phyloP scores from a whole-genome alignment of 441 rosid genomes.

The Euphorbia schlechtendalii region DNA sequence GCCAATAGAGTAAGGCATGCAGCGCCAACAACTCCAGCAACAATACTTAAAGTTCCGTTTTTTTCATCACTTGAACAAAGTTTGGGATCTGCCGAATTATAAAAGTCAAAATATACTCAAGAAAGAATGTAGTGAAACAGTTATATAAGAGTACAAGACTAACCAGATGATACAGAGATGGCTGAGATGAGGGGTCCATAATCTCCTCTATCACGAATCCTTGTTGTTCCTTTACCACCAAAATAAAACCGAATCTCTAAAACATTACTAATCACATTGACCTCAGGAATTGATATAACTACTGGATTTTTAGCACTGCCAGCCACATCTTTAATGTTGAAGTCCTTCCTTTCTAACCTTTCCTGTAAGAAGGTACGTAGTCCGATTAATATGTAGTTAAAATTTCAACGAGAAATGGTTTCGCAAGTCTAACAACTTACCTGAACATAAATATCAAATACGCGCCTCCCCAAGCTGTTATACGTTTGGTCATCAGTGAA shows the following conservation, averaged over 20 bases:
- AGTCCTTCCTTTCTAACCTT: slow-evolving; percentile 22
- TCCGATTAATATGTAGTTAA: neutral
- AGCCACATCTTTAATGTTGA: slow-evolving; percentile 26
- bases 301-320: slow-evolving; percentile 21
- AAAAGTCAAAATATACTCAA: neutral
- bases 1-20: slow-evolving; percentile 16
- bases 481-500: slow-evolving; percentile 36
- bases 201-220: slow-evolving; percentile 24
- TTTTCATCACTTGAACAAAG: slow-evolving; percentile 13
- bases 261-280: slow-evolving; percentile 23
- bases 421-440: slow-evolving; percentile 20
- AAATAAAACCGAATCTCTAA: slow-evolving; percentile 32
- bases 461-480: slow-evolving; percentile 51
- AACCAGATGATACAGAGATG: slow-evolving; percentile 27
- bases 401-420: neutral
- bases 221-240: slow-evolving; percentile 37
- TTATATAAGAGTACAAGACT: slow-evolving; percentile 6
- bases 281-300: slow-evolving; percentile 15
- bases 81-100: slow-evolving; percentile 18
- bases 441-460: slow-evolving; percentile 58
- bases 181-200: slow-evolving; percentile 35
- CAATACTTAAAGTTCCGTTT: slow-evolving; percentile 9
- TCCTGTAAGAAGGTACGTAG: slow-evolving; percentile 22
- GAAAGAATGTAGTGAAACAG: neutral
- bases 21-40: slow-evolving; percentile 18